These are phyloP conservation scores for Yarrowia divulgata DNA, from an alignment of 805 yeast species.

Conservation along the genomic window DNA sequence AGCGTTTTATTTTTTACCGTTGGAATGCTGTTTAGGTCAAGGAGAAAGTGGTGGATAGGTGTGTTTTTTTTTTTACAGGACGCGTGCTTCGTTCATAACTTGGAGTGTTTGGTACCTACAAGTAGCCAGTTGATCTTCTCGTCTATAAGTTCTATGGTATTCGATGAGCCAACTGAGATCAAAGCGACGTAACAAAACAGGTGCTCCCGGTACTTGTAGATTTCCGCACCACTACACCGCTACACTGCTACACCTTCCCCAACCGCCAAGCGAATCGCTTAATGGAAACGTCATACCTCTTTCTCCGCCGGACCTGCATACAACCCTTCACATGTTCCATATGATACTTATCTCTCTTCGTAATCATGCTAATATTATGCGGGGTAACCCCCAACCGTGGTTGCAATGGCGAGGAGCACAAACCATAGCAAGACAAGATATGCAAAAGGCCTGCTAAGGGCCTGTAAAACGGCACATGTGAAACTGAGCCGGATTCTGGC, in stretches of 20 bases:
- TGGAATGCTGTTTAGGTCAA: neutral
- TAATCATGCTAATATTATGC: slow-evolving; percentile 25
- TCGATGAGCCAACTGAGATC: neutral
- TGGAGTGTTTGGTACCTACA: no score
- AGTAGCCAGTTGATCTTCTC: no score
- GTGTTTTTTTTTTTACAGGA: no score
- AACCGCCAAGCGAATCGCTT: slow-evolving; percentile 2
- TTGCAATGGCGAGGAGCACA: neutral
- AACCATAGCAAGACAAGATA: neutral
- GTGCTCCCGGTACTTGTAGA: no score
- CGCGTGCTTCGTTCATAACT: no score
- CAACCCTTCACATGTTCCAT: slow-evolving; percentile 39
- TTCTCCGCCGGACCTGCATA: slow-evolving; percentile 38
- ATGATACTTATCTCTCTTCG: slow-evolving; percentile 29
- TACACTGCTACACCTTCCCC: no score
- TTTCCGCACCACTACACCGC: no score
- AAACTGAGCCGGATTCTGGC: neutral
- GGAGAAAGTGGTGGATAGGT: no score
- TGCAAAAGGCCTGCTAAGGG: neutral
- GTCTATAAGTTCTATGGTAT: neutral
- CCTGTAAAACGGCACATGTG: neutral
- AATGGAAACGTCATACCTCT: neutral
- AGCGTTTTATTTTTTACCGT: slow-evolving; percentile 16
- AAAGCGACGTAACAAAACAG: no score
- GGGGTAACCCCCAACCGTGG: slow-evolving; percentile 30